Evolutionary conservation across 768 basidiomycete genomes (phyloP), one percentile per base, ranked within the genome.

Genomic region (Paxillus rubicundulus): DNA sequence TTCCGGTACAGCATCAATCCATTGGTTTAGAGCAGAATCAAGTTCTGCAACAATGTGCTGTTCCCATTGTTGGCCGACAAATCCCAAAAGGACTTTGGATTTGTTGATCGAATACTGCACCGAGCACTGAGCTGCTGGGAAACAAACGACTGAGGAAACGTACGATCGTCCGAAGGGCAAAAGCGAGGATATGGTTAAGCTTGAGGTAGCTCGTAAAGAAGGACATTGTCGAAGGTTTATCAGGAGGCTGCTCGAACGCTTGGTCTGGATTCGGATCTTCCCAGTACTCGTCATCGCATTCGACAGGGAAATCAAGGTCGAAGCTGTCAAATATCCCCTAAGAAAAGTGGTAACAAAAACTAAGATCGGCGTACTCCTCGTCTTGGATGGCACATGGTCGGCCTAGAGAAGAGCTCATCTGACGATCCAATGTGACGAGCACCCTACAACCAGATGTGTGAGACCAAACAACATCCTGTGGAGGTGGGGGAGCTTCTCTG

Each of bases 1-100:
- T 61, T 69, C 65, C 2, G 89, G 89, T 2, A 92, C 74, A 3
- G 78, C 74, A 49, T 87, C 84, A 45, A 86, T 77, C 89, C 89
- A 92, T n/a, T 80, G 77, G 58, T 91, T 89, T 61, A 92, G 70
- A 2, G 82, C 80, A 4, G 85, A 84, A 69, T 92, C 89, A 4
- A 92, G 74, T 50, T 89, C 86, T 8, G 81, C 78, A 5, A 92
- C 82, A 18, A 84, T 77, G 36, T 80, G 77, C 49, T 85, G 78
- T 49, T 86, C 84, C 69, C 83, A 89, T 50, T 83, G 68, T 55
- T 54, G 71, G 51, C 82, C 74, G 17, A 72, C 72, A 42, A 76
- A 76, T 36, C 79, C 79, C 20, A 81, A 69, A 4, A 82, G 66
- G 8, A 82, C 69, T 60, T 80, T 80, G 1, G 79, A 77, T 59